Percentiles rank a stretch among this genome's conserved stretches.
These are phyloP conservation scores for Quercus mongolica DNA, from an alignment of 306 rosid species.

Conservation along the genomic window DNA sequence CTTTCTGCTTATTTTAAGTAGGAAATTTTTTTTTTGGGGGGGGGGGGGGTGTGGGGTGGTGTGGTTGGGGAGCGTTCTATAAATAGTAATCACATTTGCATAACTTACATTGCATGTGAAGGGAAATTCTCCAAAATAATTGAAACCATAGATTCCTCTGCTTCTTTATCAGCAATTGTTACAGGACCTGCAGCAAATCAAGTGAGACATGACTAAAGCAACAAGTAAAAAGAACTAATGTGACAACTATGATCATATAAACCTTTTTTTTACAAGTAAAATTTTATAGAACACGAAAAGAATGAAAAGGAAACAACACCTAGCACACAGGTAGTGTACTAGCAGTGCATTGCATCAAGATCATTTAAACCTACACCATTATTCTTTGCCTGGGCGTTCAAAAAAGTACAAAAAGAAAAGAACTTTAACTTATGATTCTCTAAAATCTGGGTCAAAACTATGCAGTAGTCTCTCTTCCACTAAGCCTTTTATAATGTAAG, in stretches of 20 bases:
- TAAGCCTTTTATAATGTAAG: background rate
- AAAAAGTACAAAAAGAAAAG: background rate
- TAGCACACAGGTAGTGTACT: too few species aligned
- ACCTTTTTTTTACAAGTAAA: background rate
- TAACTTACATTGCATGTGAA: conserved; percentile 76
- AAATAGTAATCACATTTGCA: background rate
- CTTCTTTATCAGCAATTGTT: conserved; percentile 82
- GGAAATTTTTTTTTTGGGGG: background rate
- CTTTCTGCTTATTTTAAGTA: background rate
- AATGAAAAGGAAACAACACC: background rate
- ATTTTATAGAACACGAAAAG: background rate
- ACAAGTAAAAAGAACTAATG: background rate
- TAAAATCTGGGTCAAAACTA: background rate
- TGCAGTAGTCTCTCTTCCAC: background rate
- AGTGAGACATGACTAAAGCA: background rate
- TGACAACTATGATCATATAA: background rate
- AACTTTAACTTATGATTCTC: background rate
- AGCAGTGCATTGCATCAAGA: background rate
- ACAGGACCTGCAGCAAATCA: conserved; percentile 67
- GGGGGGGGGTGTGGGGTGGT: background rate
- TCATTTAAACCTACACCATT: background rate
- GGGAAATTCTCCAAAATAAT: conserved; percentile 56
- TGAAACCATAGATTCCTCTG: conserved; percentile 89
- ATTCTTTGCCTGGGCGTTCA: background rate
- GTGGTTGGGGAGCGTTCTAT: too few species aligned